These are phyloP conservation scores for Pseudogymnoascus sp. DNA, from an alignment of 2,329 filamentous ascomycete species.

Conservation along the genomic window DNA sequence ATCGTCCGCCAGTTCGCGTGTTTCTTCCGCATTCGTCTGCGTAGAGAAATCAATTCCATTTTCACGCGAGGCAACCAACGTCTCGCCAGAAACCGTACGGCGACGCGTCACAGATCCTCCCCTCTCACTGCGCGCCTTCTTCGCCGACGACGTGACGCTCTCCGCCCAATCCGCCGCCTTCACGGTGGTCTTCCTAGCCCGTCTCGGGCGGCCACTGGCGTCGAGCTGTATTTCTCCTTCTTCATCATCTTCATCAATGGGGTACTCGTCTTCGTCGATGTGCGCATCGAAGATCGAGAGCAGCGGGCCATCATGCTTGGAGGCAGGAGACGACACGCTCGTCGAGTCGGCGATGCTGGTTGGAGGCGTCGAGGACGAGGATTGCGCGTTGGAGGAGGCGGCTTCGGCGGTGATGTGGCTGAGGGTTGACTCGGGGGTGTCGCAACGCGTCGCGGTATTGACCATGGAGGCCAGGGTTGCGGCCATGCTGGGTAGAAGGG, in stretches of 20 bases:
- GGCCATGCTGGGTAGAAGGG: conserved; percentile 1
- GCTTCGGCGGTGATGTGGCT: conserved; percentile 25
- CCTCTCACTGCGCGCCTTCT: neutral
- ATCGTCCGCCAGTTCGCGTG: conserved; percentile 28
- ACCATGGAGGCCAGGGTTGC: neutral
- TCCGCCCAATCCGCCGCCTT: neutral
- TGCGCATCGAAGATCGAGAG: conserved; percentile 21
- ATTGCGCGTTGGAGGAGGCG: conserved; percentile 21
- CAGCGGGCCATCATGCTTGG: conserved; percentile 20
- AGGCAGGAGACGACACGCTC: conserved; percentile 46
- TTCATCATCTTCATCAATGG: neutral
- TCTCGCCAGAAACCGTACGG: conserved; percentile 39
- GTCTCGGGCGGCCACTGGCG: neutral
- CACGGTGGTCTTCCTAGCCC: conserved; percentile 47
- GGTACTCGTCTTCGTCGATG: neutral
- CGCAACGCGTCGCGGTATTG: conserved; percentile 1
- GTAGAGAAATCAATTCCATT: conserved; percentile 23
- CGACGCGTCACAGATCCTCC: conserved; percentile 29
- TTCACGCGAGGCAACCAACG: conserved; percentile 25
- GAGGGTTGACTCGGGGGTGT: conserved; percentile 20
- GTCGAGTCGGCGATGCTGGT: conserved; percentile 58
- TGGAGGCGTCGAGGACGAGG: conserved; percentile 51
- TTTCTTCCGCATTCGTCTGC: conserved; percentile 22
- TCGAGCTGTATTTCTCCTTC: neutral
- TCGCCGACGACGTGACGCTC: neutral